Evolutionary conservation across 139 green algal genomes (phyloP).

Genomic region (Yamagishiella unicocca): DNA sequence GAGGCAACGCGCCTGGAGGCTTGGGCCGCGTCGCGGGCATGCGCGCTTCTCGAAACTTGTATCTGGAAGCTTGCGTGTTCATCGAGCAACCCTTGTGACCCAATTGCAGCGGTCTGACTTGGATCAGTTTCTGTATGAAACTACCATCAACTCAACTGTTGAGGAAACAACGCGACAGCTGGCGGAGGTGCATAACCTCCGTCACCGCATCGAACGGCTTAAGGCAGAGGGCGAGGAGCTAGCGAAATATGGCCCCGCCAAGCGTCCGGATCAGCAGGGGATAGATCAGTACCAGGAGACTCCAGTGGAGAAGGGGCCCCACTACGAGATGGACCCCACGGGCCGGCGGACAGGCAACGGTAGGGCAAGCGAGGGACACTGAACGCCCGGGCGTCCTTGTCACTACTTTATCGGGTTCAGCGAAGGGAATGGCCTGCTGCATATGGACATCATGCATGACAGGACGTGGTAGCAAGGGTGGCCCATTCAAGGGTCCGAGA

Average conservation of each 20-base stretch:
- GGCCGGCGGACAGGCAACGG: slow-evolving; percentile 81
- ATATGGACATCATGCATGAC: no score
- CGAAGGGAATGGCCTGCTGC: no score
- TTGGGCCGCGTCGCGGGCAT: background rate
- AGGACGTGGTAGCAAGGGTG: no score
- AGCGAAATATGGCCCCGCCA: slow-evolving; percentile 81
- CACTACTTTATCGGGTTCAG: no score
- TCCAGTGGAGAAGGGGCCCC: slow-evolving; percentile 63
- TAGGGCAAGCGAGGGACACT: no score
- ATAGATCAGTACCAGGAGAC: slow-evolving; percentile 83
- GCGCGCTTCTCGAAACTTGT: slow-evolving; percentile 26
- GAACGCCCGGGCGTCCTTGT: no score
- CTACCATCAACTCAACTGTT: slow-evolving; percentile 63
- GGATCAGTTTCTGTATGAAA: slow-evolving; percentile 87
- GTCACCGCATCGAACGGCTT: slow-evolving; percentile 76
- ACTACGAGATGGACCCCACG: slow-evolving; percentile 84
- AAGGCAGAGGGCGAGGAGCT: slow-evolving; percentile 87
- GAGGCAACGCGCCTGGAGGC: background rate
- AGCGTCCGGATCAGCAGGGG: slow-evolving; percentile 80
- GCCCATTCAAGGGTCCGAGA: no score
- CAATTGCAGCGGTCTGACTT: slow-evolving; percentile 74
- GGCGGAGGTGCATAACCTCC: slow-evolving; percentile 78
- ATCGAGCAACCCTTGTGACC: background rate
- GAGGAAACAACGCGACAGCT: slow-evolving; percentile 66
- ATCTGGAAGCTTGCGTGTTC: no score